Evolutionary conservation across 1,139 yeast genomes (phyloP).

Genomic region (Protomyces pachydermus): DNA sequence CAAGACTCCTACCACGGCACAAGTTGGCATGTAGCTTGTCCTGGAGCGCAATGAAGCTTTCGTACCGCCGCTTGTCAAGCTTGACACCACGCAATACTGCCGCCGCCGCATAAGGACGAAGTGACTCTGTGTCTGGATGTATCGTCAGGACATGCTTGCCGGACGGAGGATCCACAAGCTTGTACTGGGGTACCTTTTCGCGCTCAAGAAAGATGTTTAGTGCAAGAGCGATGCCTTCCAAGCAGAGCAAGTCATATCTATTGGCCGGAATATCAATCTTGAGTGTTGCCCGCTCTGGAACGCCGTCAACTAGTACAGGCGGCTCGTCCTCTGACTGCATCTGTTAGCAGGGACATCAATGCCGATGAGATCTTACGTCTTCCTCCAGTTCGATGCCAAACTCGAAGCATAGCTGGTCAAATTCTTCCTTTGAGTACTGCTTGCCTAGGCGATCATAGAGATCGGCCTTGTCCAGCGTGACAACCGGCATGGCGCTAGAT

Average conservation of each 20-base stretch:
- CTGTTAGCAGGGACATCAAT: background rate
- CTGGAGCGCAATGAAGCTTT: constrained; percentile 90
- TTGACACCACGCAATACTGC: constrained; percentile 81
- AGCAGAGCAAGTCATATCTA: constrained; percentile 94
- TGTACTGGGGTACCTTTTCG: constrained; percentile 59
- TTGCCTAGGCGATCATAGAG: constrained; percentile 67
- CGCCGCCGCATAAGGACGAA: constrained; percentile 92
- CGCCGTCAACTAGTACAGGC: constrained; percentile 47
- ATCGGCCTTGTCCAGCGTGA: constrained; percentile 90
- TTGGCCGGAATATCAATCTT: constrained; percentile 98
- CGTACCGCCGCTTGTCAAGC: constrained; percentile 79
- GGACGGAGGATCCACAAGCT: constrained; percentile 51
- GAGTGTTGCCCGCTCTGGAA: constrained; percentile 84
- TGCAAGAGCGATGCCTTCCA: constrained; percentile 96
- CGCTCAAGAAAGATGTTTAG: constrained; percentile 83
- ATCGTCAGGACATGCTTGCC: constrained; percentile 9
- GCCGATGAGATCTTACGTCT: constrained; percentile 44
- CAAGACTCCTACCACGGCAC: constrained; percentile 94
- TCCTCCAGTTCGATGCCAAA: constrained; percentile 97
- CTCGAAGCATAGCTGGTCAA: constrained; percentile 94
- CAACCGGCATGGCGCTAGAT: constrained; percentile 76
- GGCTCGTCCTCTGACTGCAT: constrained; percentile 43
- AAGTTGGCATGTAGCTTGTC: constrained; percentile 92
- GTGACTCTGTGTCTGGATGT: constrained; percentile 45
- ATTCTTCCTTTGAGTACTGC: constrained; percentile 65